phyloP scores from a whole-genome alignment of 176 grass and related monocot genomes.

The Oryza rufipogon region DNA sequence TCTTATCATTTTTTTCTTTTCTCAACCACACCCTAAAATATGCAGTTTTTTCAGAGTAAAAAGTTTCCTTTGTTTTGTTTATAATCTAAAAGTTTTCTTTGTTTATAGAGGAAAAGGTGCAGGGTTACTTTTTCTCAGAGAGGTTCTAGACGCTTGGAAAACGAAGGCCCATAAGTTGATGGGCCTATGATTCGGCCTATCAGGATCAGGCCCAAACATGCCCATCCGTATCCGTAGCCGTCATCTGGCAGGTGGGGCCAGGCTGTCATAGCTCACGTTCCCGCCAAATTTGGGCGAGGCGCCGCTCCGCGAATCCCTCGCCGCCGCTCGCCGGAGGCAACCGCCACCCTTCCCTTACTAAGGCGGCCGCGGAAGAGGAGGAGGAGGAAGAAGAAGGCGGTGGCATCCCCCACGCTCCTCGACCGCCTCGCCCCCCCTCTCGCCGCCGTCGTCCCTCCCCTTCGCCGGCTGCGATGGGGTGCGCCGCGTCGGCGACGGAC shows the following conservation, averaged over 20 bases:
- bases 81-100: too few relatives aligned
- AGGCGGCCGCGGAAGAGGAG: conserved; percentile 6
- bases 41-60: neutral
- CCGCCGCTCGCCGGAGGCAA: conserved; percentile 44
- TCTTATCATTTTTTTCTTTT: too few relatives aligned
- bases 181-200: neutral
- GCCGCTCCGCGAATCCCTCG: conserved; percentile 39
- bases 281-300: conserved; percentile 42
- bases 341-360: conserved; percentile 33
- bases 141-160: too few relatives aligned
- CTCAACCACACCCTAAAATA: too few relatives aligned
- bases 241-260: conserved; percentile 12
- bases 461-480: conserved; percentile 47
- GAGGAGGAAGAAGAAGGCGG: neutral
- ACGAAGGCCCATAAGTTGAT: too few relatives aligned
- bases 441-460: neutral
- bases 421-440: neutral
- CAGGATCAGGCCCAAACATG: neutral
- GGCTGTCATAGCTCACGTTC: neutral
- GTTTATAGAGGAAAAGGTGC: too few relatives aligned
- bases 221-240: neutral
- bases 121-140: too few relatives aligned
- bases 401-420: neutral
- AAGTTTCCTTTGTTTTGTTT: too few relatives aligned
- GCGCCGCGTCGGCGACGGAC: conserved; percentile 46